Conservation (phyloP, 176 grass and related monocot genomes). For the Oryza rufipogon region DNA sequence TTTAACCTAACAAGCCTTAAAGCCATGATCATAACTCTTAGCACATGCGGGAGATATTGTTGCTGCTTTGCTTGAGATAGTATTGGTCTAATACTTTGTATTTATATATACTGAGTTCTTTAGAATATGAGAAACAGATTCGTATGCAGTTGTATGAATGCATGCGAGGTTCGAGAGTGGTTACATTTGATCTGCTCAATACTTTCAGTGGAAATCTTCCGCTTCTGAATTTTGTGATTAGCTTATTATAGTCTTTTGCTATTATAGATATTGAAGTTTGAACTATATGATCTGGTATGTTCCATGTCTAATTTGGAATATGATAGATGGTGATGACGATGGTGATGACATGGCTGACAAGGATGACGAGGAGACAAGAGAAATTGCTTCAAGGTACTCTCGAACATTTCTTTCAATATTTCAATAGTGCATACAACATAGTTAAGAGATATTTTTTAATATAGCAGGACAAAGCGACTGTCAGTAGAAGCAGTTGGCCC, state of each 20-base stretch:
- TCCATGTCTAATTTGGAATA: not conserved
- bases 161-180: constrained; percentile 3
- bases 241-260: not conserved
- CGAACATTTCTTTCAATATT: not conserved
- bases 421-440: not conserved
- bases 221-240: constrained; percentile 7
- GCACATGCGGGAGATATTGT: not conserved
- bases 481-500: constrained; percentile 74
- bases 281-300: not conserved
- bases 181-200: not conserved
- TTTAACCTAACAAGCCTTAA: constrained; percentile 15
- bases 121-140: not conserved
- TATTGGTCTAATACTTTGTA: not conserved
- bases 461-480: constrained; percentile 77
- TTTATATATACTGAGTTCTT: not conserved
- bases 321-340: constrained; percentile 20
- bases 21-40: not conserved
- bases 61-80: not conserved
- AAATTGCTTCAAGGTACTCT: constrained; percentile 73
- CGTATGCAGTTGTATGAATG: not conserved
- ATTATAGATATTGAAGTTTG: not conserved
- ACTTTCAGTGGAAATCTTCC: not conserved
- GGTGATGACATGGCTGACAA: constrained; percentile 32
- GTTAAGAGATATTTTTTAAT: constrained; percentile 3
- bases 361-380: constrained; percentile 62